phyloP scores from a whole-genome alignment of 306 rosid genomes.

The Rosa rugosa region DNA sequence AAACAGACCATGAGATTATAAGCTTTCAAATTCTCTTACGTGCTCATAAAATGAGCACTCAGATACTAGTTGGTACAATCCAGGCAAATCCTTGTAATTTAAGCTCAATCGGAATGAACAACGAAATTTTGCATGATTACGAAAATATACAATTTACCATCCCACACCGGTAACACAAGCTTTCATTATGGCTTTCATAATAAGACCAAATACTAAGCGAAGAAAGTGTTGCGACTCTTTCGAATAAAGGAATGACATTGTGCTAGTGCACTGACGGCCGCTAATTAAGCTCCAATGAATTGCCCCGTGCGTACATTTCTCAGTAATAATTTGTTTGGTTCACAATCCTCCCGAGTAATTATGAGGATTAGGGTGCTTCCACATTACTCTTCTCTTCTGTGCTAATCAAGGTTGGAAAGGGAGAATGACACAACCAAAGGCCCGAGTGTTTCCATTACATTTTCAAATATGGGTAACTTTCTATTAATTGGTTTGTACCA shows the following conservation, averaged over 20 bases:
- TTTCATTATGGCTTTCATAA: no score
- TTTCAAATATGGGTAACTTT: conserved; percentile 23
- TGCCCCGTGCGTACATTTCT: conserved; percentile 47
- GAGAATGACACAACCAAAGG: neutral
- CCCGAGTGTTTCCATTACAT: conserved; percentile 23
- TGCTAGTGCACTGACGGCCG: conserved; percentile 27
- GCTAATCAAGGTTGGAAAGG: neutral
- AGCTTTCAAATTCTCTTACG: no score
- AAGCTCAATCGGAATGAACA: neutral
- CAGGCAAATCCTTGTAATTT: neutral
- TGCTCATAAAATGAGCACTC: neutral
- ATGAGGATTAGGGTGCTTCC: conserved; percentile 17
- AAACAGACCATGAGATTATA: no score
- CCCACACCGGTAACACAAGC: neutral
- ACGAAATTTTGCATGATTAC: neutral
- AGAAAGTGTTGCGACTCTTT: neutral
- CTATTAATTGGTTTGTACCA: conserved; percentile 6
- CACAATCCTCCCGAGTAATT: neutral
- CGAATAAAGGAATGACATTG: conserved; percentile 34
- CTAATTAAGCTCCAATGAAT: conserved; percentile 28
- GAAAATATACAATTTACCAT: no score
- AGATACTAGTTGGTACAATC: no score
- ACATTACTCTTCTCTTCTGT: conserved; percentile 34
- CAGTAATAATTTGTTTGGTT: conserved; percentile 33
- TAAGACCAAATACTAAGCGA: no score